phyloP scores from a whole-genome alignment of 1,139 yeast species.

The Zygoascus sp. region DNA sequence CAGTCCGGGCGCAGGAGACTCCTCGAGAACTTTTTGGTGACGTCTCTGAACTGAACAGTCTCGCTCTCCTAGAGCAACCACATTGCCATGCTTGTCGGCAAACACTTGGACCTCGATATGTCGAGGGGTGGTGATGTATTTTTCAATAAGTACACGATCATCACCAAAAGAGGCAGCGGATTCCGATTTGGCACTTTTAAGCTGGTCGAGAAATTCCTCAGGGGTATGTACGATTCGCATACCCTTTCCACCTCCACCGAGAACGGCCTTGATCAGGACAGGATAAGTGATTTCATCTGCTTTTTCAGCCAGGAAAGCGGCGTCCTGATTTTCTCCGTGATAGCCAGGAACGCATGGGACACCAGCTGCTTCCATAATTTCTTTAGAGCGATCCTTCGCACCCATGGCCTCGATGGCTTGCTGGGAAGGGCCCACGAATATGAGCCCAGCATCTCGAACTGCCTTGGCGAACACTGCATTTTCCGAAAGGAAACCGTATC shows the following conservation, averaged over 20 bases:
- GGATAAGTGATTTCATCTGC: conserved; percentile 45
- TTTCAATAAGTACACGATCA: conserved; percentile 43
- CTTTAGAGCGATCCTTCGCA: conserved; percentile 34
- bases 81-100: conserved; percentile 35
- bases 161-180: conserved; percentile 38
- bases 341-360: conserved; percentile 51
- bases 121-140: conserved; percentile 43
- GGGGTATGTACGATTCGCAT: conserved; percentile 45
- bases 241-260: conserved; percentile 48
- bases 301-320: conserved; percentile 31
- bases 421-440: conserved; percentile 46
- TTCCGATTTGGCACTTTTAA: conserved; percentile 41
- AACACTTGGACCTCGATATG: conserved; percentile 47
- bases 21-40: conserved; percentile 49
- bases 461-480: conserved; percentile 42
- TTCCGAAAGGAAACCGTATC: conserved; percentile 42
- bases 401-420: conserved; percentile 37
- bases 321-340: conserved; percentile 37
- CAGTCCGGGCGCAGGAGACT: conserved; percentile 50
- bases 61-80: conserved; percentile 44
- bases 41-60: conserved; percentile 49
- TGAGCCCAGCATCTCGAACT: conserved; percentile 37
- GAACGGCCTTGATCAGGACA: conserved; percentile 47
- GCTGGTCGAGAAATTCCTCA: conserved; percentile 36
- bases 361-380: conserved; percentile 35